Conservation (phyloP, 768 basidiomycete species). For the Boletus pseudopeckii region DNA sequence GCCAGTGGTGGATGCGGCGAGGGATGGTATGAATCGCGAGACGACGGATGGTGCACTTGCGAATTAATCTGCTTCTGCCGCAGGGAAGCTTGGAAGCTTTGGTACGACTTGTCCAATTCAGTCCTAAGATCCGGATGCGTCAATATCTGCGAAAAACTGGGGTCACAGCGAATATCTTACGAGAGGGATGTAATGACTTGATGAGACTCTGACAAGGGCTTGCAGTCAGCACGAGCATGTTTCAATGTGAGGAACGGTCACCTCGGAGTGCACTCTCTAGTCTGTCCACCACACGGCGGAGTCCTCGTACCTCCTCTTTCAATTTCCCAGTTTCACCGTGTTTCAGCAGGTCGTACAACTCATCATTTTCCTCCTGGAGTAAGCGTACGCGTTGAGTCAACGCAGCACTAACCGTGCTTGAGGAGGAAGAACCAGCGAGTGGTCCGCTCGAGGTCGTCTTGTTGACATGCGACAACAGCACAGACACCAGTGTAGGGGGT, state of each 20-base stretch:
- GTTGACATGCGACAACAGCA: conserved; percentile 66
- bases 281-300: conserved; percentile 63
- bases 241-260: conserved; percentile 29
- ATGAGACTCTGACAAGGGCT: conserved; percentile 61
- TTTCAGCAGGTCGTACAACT: conserved; percentile 73
- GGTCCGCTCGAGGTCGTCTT: conserved; percentile 33
- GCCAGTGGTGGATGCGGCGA: conserved; percentile 29
- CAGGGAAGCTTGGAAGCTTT: conserved; percentile 47
- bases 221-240: conserved; percentile 6
- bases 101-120: conserved; percentile 76
- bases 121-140: conserved; percentile 41
- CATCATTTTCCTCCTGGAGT: conserved; percentile 86
- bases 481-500: conserved; percentile 65
- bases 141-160: conserved; percentile 9
- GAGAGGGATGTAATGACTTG: conserved; percentile 64
- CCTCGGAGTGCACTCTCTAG: conserved; percentile 77
- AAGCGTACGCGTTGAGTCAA: conserved; percentile 69
- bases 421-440: conserved; percentile 33
- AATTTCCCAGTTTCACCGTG: conserved; percentile 73
- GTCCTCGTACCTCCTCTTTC: conserved; percentile 74
- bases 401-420: conserved; percentile 65
- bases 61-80: conserved; percentile 38
- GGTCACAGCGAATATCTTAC: conserved; percentile 44
- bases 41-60: conserved; percentile 33
- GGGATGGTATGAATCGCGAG: conserved; percentile 44